Conservation (phyloP, 1,284 basidiomycete species). For the Phylloporus gajari region DNA sequence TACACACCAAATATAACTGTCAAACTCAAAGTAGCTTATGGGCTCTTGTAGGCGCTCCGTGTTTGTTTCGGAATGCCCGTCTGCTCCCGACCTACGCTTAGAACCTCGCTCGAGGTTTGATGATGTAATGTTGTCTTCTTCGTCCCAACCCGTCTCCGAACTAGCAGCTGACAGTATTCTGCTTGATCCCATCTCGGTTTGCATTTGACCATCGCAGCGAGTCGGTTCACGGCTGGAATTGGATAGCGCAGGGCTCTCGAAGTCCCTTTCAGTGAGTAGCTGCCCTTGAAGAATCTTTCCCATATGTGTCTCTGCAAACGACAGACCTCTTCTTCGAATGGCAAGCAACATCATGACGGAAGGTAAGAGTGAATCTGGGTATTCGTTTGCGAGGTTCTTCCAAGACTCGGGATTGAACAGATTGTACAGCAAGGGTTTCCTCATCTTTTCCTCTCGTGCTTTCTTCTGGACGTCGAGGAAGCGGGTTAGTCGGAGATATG, state of each 20-base stretch:
- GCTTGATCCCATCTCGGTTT: too few relatives aligned
- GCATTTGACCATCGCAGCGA: too few relatives aligned
- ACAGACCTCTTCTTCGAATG: neutral
- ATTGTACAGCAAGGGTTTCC: neutral
- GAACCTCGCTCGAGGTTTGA: too few relatives aligned
- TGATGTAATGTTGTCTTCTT: too few relatives aligned
- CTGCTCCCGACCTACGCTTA: too few relatives aligned
- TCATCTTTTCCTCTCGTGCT: conserved; percentile 28
- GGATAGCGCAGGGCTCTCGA: neutral
- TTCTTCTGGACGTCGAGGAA: conserved; percentile 10
- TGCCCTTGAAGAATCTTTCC: neutral
- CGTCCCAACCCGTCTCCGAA: too few relatives aligned
- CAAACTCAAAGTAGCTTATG: too few relatives aligned
- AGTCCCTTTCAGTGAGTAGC: neutral
- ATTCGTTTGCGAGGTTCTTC: conserved; percentile 44
- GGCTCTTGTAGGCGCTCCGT: too few relatives aligned
- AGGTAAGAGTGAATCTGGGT: neutral
- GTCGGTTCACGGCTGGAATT: too few relatives aligned
- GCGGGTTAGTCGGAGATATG: neutral
- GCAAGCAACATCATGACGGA: neutral
- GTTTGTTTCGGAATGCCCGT: too few relatives aligned
- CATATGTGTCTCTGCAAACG: neutral
- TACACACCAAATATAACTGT: too few relatives aligned
- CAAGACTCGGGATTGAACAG: conserved; percentile 24
- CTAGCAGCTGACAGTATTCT: too few relatives aligned